Percentiles rank a stretch among this genome's conserved stretches.
phyloP scores from a whole-genome alignment of 2,329 filamentous ascomycete species.

The Diaporthe ampelina region DNA sequence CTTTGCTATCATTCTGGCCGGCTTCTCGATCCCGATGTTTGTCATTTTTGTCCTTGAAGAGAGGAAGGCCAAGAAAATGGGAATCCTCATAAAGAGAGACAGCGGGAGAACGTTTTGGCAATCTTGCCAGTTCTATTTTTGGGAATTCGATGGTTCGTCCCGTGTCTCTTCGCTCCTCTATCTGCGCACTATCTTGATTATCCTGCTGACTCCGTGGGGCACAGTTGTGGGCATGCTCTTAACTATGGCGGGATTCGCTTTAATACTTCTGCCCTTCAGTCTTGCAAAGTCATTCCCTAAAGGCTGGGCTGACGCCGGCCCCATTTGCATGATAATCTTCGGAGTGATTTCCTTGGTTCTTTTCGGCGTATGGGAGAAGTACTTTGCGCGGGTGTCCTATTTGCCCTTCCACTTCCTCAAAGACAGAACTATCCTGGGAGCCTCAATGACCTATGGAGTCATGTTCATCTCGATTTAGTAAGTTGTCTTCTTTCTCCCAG shows the following conservation, averaged over 20 bases:
- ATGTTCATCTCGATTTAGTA: constrained; percentile 16
- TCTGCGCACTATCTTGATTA: too few species aligned
- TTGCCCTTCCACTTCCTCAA: background rate
- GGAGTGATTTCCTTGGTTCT: background rate
- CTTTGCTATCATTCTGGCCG: constrained; percentile 74
- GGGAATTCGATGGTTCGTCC: constrained; percentile 69
- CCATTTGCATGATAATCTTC: background rate
- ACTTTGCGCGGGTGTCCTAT: background rate
- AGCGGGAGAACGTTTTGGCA: constrained; percentile 62
- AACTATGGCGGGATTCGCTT: background rate
- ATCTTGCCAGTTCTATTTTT: constrained; percentile 65
- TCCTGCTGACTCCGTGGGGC: background rate
- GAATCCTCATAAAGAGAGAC: constrained; percentile 58
- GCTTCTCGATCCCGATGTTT: constrained; percentile 70
- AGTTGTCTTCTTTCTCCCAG: background rate
- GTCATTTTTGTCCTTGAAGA: constrained; percentile 72
- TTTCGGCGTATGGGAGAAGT: background rate
- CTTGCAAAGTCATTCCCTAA: background rate
- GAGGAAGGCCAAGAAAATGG: constrained; percentile 69
- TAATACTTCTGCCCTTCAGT: background rate
- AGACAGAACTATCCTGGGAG: constrained; percentile 1
- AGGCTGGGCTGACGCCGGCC: constrained; percentile 1
- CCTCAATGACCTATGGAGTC: constrained; percentile 11
- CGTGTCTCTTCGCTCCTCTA: background rate
- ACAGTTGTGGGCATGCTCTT: constrained; percentile 1